A percentile compares a stretch with the other conserved stretches of the same genome.
Conservation (phyloP, 176 grass and related monocot species). For the Neostapfia colusana region DNA sequence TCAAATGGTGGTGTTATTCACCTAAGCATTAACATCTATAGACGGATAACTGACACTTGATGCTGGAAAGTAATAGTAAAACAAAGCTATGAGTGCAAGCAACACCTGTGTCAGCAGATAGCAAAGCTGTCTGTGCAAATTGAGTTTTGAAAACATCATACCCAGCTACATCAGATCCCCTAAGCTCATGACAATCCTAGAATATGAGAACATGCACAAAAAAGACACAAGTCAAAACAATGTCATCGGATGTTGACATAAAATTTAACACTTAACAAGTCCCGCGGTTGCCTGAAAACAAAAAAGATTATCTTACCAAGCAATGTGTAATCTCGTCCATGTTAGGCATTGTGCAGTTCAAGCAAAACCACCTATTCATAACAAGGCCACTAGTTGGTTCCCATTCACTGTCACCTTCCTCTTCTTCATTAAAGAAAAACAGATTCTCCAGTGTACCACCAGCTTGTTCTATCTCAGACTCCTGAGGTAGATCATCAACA, state of each 20-base stretch:
- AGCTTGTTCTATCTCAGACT: constrained; percentile 41
- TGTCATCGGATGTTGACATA: constrained; percentile 20
- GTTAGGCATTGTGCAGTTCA: constrained; percentile 75
- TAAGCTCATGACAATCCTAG: constrained; percentile 65
- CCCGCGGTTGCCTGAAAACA: background rate
- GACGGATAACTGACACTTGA: constrained; percentile 15
- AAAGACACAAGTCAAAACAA: constrained; percentile 27
- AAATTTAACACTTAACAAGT: constrained; percentile 9
- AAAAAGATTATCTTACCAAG: constrained; percentile 45
- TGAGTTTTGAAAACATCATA: constrained; percentile 62
- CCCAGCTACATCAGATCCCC: constrained; percentile 58
- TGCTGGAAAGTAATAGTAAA: constrained; percentile 22
- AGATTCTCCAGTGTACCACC: constrained; percentile 66
- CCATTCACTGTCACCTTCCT: constrained; percentile 89
- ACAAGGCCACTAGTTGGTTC: constrained; percentile 57
- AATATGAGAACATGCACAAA: constrained; percentile 37
- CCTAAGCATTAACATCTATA: background rate
- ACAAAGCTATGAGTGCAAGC: constrained; percentile 33
- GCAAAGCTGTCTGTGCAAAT: constrained; percentile 48
- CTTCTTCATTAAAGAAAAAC: constrained; percentile 66
- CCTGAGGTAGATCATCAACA: constrained; percentile 43
- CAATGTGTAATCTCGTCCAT: constrained; percentile 53
- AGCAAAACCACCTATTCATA: constrained; percentile 71
- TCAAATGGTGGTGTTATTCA: background rate
- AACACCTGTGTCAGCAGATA: constrained; percentile 56